Conservation (phyloP, 768 basidiomycete genomes). For the Leccinum pellstonianum region DNA sequence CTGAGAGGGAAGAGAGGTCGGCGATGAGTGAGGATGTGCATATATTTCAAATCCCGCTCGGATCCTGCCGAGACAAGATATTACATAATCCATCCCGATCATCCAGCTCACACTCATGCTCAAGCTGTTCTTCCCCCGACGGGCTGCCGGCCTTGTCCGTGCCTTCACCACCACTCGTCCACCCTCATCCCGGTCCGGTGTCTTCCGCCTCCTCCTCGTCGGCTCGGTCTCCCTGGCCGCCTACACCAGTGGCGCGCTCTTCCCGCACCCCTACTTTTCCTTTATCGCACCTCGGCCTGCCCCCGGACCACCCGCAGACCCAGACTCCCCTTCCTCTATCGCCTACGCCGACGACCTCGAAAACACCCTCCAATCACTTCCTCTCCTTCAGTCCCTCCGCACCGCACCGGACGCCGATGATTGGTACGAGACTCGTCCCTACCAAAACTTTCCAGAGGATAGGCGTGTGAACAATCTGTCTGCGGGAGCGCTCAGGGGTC, state of each 20-base stretch:
- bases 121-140: slow-evolving; percentile 9
- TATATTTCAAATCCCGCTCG: slow-evolving; percentile 22
- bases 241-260: slow-evolving; percentile 61
- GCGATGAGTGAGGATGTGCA: neutral
- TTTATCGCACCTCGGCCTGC: slow-evolving; percentile 76
- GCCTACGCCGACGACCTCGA: slow-evolving; percentile 65
- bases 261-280: slow-evolving; percentile 63
- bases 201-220: slow-evolving; percentile 23
- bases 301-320: slow-evolving; percentile 60
- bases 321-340: slow-evolving; percentile 55
- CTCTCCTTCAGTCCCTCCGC: slow-evolving; percentile 54
- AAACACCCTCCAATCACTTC: slow-evolving; percentile 60
- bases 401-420: slow-evolving; percentile 46
- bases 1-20: slow-evolving; percentile 15
- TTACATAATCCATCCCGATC: slow-evolving; percentile 13
- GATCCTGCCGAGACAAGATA: slow-evolving; percentile 12
- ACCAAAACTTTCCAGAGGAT: slow-evolving; percentile 65
- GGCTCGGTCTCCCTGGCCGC: slow-evolving; percentile 26
- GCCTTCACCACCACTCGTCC: slow-evolving; percentile 17
- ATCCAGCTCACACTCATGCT: neutral
- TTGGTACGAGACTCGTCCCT: slow-evolving; percentile 83
- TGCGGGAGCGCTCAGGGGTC: slow-evolving; percentile 81
- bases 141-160: slow-evolving; percentile 9
- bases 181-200: neutral
- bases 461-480: slow-evolving; percentile 80